Evolutionary conservation across 495 filamentous ascomycete genomes (phyloP).

Genomic region (Massariosphaeria phaeospora): DNA sequence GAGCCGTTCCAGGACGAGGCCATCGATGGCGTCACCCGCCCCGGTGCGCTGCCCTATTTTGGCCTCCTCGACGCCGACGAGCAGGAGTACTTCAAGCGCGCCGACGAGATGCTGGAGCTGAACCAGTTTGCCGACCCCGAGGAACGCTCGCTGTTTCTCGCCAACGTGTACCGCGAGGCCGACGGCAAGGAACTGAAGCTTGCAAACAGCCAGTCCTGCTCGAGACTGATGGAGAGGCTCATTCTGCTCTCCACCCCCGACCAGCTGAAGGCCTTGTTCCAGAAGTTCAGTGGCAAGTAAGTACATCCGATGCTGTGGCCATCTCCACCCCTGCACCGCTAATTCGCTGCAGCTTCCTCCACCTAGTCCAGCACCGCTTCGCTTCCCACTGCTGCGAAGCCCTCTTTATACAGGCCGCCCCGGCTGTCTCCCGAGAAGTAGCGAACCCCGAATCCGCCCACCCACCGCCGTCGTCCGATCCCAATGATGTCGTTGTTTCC

Average conservation of each 20-base stretch:
- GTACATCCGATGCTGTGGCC: constrained; percentile 25
- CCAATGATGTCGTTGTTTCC: constrained; percentile 46
- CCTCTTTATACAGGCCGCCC: constrained; percentile 76
- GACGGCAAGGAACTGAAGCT: constrained; percentile 91
- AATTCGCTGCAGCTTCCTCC: constrained; percentile 56
- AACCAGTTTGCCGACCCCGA: constrained; percentile 77
- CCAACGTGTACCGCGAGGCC: constrained; percentile 80
- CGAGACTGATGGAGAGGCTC: constrained; percentile 82
- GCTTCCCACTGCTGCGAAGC: constrained; percentile 96
- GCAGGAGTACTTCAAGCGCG: constrained; percentile 87
- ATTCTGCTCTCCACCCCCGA: constrained; percentile 71
- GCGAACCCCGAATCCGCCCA: constrained; percentile 46
- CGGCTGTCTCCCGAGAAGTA: constrained; percentile 67
- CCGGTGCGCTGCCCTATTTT: constrained; percentile 63
- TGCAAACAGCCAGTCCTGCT: constrained; percentile 90
- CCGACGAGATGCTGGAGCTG: constrained; percentile 79
- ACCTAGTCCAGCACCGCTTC: constrained; percentile 88
- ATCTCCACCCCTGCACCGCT: not conserved
- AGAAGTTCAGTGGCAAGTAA: constrained; percentile 74
- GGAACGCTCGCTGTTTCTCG: constrained; percentile 73
- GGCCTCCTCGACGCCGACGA: constrained; percentile 86
- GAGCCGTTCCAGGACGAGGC: constrained; percentile 16
- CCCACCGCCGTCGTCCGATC: constrained; percentile 38
- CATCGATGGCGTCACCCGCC: constrained; percentile 21
- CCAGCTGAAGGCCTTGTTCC: constrained; percentile 82